Conservation (phyloP, 495 filamentous ascomycete species). For the Penicillium parvum region DNA sequence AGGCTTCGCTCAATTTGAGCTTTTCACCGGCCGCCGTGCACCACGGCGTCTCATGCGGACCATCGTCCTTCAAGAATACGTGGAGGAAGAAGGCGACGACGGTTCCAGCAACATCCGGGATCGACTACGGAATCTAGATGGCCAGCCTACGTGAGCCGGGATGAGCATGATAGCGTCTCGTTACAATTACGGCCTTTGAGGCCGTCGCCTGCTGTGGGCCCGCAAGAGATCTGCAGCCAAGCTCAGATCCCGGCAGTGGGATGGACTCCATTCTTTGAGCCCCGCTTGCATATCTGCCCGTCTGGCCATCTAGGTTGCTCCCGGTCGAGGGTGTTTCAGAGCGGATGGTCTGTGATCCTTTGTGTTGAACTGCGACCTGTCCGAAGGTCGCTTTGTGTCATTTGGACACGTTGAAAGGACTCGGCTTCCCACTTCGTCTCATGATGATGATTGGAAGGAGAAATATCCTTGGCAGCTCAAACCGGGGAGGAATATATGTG, state of each 20-base stretch:
- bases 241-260: not conserved
- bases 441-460: too few species aligned
- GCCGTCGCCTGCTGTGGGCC: slow-evolving; percentile 5
- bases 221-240: slow-evolving; percentile 8
- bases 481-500: too few species aligned
- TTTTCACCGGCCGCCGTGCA: slow-evolving; percentile 72
- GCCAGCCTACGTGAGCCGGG: slow-evolving; percentile 30
- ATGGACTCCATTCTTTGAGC: not conserved
- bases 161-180: not conserved
- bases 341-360: not conserved
- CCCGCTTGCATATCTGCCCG: not conserved
- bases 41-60: slow-evolving; percentile 63
- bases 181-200: not conserved
- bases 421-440: too few species aligned
- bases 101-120: slow-evolving; percentile 30
- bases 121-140: slow-evolving; percentile 35
- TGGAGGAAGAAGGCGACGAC: slow-evolving; percentile 35
- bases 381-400: too few species aligned
- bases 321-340: not conserved
- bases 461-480: too few species aligned
- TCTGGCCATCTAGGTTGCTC: not conserved
- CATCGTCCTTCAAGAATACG: slow-evolving; percentile 38
- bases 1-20: slow-evolving; percentile 75
- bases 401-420: too few species aligned
- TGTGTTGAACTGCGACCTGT: not conserved